These are phyloP conservation scores for Nothophytophthora sp. DNA, from an alignment of 352 stramenopile species.

Conservation along the genomic window DNA sequence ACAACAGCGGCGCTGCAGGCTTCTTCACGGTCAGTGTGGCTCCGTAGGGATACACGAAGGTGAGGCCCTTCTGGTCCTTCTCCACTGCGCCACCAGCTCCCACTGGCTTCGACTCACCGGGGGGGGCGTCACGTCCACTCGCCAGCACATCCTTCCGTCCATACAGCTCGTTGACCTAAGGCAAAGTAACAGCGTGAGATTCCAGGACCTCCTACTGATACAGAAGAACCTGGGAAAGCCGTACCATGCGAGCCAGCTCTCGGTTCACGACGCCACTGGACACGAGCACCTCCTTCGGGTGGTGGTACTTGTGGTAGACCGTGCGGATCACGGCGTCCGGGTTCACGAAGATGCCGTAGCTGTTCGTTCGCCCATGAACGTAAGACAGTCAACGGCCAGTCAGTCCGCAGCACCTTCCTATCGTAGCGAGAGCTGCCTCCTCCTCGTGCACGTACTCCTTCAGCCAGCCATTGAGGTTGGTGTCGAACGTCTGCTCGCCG, in stretches of 20 bases:
- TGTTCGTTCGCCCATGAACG: slow-evolving; percentile 21
- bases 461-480: slow-evolving; percentile 95
- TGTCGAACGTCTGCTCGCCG: slow-evolving; percentile 88
- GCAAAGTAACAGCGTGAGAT: neutral
- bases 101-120: slow-evolving; percentile 10
- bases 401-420: too few species aligned
- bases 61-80: slow-evolving; percentile 88
- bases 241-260: slow-evolving; percentile 84
- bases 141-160: slow-evolving; percentile 62
- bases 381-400: neutral
- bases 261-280: slow-evolving; percentile 94
- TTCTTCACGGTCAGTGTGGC: slow-evolving; percentile 94
- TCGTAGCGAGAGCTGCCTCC: too few species aligned
- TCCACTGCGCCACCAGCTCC: slow-evolving; percentile 47
- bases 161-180: slow-evolving; percentile 59
- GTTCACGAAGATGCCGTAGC: slow-evolving; percentile 88
- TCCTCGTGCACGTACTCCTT: slow-evolving; percentile 88
- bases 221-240: slow-evolving; percentile 9
- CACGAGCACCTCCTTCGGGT: slow-evolving; percentile 96
- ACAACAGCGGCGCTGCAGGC: slow-evolving; percentile 80
- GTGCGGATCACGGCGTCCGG: slow-evolving; percentile 90
- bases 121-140: slow-evolving; percentile 16
- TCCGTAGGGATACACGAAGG: slow-evolving; percentile 96
- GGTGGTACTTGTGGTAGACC: slow-evolving; percentile 97
- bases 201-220: neutral